Evolutionary conservation across 148 eudicot species (phyloP).

Genomic region (Polygonum maritimum): DNA sequence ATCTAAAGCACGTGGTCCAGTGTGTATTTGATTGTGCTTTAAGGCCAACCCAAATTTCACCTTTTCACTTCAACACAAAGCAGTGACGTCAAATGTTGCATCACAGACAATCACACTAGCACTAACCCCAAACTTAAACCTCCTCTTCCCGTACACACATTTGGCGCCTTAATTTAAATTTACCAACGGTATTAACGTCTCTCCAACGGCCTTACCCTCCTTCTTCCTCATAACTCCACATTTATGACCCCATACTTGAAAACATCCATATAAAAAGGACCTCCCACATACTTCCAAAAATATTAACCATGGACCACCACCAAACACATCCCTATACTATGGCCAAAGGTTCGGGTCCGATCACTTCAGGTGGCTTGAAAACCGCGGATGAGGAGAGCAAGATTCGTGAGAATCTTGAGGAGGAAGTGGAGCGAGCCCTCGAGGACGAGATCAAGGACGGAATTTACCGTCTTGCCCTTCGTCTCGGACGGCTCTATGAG

Average conservation of each 20-base stretch:
- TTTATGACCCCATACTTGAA: slow-evolving; percentile 3
- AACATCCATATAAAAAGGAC: neutral
- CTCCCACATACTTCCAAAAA: neutral
- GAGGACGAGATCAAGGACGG: slow-evolving; percentile 72
- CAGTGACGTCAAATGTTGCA: neutral
- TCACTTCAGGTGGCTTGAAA: neutral
- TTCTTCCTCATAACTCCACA: neutral
- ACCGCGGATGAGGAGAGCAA: slow-evolving; percentile 42
- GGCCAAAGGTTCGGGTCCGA: neutral
- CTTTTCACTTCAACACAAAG: slow-evolving; percentile 5
- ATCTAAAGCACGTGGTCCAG: slow-evolving; percentile 4
- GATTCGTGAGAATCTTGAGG: slow-evolving; percentile 50
- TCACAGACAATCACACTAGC: neutral
- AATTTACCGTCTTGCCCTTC: slow-evolving; percentile 53
- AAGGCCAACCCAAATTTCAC: neutral
- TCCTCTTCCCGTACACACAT: slow-evolving; percentile 15
- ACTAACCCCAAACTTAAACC: neutral
- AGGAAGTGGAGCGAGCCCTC: slow-evolving; percentile 48
- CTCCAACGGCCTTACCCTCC: slow-evolving; percentile 16
- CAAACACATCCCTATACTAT: neutral
- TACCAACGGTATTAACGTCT: slow-evolving; percentile 23
- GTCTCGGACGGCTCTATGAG: slow-evolving; percentile 47
- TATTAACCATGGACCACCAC: neutral
- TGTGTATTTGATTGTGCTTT: slow-evolving; percentile 12
- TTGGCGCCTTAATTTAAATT: slow-evolving; percentile 36